A percentile compares a stretch with the other conserved stretches of the same genome.
phyloP scores from a whole-genome alignment of 768 basidiomycete species.

The Mycena haematopus region DNA sequence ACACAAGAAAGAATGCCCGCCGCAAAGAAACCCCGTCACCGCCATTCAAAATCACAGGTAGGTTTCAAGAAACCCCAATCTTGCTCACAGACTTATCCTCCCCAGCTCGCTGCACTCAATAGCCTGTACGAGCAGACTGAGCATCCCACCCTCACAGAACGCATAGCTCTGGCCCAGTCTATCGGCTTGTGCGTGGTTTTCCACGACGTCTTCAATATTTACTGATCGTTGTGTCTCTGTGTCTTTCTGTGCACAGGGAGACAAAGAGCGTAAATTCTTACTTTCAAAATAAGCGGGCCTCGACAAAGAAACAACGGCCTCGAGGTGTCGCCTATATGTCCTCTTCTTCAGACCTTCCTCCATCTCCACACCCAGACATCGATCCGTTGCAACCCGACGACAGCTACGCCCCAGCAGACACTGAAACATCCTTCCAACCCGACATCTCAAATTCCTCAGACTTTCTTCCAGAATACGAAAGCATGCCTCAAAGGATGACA shows the following conservation, averaged over 20 bases:
- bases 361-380: slow-evolving; percentile 6
- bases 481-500: neutral
- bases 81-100: slow-evolving; percentile 79
- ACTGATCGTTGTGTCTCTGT: slow-evolving; percentile 7
- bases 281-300: slow-evolving; percentile 88
- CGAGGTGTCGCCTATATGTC: slow-evolving; percentile 30
- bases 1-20: slow-evolving; percentile 13
- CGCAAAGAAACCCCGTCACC: too few species aligned
- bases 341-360: neutral
- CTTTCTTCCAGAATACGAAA: slow-evolving; percentile 14
- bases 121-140: slow-evolving; percentile 79
- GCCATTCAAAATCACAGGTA: too few species aligned
- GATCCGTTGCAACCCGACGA: slow-evolving; percentile 3
- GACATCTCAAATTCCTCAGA: slow-evolving; percentile 6
- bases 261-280: slow-evolving; percentile 86
- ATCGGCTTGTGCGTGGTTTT: slow-evolving; percentile 71
- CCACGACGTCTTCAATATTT: slow-evolving; percentile 23
- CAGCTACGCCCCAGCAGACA: neutral
- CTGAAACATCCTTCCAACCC: neutral
- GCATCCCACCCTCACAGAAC: slow-evolving; percentile 73
- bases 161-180: slow-evolving; percentile 69
- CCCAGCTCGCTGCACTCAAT: slow-evolving; percentile 78
- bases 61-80: slow-evolving; percentile 47
- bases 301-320: slow-evolving; percentile 77
- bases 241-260: slow-evolving; percentile 55